Percentiles rank a stretch among this genome's conserved stretches.
Conservation (phyloP, 2,329 filamentous ascomycete genomes). For the Colletotrichum filicis region DNA sequence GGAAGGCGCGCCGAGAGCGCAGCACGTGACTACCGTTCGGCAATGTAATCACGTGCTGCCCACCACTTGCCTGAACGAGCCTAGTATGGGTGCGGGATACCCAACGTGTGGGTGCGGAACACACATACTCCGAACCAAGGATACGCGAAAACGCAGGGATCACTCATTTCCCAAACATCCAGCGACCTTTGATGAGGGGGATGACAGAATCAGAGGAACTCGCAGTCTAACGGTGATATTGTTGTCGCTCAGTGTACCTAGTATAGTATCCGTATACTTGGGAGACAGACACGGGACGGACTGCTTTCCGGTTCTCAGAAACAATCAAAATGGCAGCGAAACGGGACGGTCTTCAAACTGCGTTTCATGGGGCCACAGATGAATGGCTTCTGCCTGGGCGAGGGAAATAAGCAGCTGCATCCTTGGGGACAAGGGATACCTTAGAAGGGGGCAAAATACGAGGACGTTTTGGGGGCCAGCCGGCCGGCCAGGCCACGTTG, state of each 20-base stretch:
- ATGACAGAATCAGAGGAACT: too few species aligned
- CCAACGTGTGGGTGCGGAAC: too few species aligned
- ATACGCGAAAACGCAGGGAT: background rate
- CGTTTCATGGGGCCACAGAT: slow-evolving; percentile 9
- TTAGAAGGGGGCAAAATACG: background rate
- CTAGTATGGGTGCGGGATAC: too few species aligned
- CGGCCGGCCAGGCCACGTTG: background rate
- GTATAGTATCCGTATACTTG: too few species aligned
- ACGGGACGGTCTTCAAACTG: background rate
- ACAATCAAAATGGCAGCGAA: background rate
- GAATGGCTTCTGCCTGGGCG: slow-evolving; percentile 11
- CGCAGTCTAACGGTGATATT: too few species aligned
- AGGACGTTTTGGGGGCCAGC: slow-evolving; percentile 9
- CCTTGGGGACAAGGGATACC: background rate
- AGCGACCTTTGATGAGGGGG: background rate
- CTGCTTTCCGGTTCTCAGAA: background rate
- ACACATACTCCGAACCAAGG: background rate
- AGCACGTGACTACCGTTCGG: too few species aligned
- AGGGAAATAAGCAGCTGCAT: background rate
- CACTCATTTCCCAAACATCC: background rate
- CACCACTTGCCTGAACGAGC: too few species aligned
- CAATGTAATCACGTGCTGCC: too few species aligned
- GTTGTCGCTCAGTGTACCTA: too few species aligned
- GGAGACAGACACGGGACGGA: background rate
- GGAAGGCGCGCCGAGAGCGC: too few species aligned